Conservation (phyloP, 2,329 filamentous ascomycete species). For the Pyrenochaeta sp. region DNA sequence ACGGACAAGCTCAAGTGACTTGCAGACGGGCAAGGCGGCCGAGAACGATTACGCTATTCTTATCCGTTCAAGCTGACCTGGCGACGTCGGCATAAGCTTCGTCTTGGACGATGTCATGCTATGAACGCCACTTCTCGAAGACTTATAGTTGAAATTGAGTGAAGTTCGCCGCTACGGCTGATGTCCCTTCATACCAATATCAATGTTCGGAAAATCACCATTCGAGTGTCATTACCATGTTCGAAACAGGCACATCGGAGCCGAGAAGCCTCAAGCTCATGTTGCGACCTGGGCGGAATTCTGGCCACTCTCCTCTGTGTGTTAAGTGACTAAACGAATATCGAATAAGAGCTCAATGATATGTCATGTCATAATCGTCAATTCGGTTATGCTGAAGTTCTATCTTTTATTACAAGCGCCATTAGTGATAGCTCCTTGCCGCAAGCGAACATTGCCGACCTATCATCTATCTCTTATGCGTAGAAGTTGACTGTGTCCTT, state of each 20-base stretch:
- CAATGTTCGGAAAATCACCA: too few species aligned
- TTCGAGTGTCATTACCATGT: too few species aligned
- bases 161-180: too few species aligned
- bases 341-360: not conserved
- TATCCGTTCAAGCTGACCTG: conserved; percentile 9
- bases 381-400: conserved; percentile 28
- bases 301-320: too few species aligned
- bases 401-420: conserved; percentile 46
- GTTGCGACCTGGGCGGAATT: too few species aligned
- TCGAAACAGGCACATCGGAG: too few species aligned
- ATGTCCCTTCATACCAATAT: too few species aligned
- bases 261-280: too few species aligned
- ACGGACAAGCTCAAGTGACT: conserved; percentile 16
- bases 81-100: conserved; percentile 20
- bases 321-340: too few species aligned
- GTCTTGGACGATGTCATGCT: conserved; percentile 2
- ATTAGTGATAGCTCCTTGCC: conserved; percentile 25
- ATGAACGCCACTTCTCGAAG: too few species aligned
- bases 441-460: conserved; percentile 28
- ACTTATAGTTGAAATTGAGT: too few species aligned
- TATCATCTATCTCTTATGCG: conserved; percentile 34
- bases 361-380: conserved; percentile 10
- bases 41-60: conserved; percentile 10
- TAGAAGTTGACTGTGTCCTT: conserved; percentile 71
- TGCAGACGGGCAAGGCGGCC: conserved; percentile 12